phyloP scores from a whole-genome alignment of 139 green algal genomes.

The Closterium sp. region DNA sequence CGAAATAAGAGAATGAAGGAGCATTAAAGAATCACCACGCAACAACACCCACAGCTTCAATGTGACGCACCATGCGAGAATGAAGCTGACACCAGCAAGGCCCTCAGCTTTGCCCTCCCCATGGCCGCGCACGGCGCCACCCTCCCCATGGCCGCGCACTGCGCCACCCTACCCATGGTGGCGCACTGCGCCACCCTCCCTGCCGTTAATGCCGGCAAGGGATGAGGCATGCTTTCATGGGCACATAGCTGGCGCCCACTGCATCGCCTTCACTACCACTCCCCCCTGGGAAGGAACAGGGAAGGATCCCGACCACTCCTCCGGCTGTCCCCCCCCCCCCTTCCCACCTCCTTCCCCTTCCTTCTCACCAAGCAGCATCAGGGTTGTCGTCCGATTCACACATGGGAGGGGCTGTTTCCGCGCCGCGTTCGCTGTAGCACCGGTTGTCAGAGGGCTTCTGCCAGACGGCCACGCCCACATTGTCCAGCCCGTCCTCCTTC shows the following conservation, averaged over 20 bases:
- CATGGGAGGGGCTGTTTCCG: not conserved
- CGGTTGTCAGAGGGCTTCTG: conserved; percentile 38
- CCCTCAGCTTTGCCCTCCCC: too few relatives aligned
- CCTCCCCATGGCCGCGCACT: not conserved
- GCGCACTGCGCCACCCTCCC: not conserved
- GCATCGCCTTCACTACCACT: too few relatives aligned
- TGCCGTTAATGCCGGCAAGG: too few relatives aligned
- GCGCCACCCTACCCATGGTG: not conserved
- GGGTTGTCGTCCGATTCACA: conserved; percentile 22
- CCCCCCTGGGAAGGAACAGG: too few relatives aligned
- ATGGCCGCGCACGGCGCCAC: too few relatives aligned
- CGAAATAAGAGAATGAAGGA: too few relatives aligned
- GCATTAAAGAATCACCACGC: too few relatives aligned
- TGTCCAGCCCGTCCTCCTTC: not conserved
- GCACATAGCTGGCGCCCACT: too few relatives aligned
- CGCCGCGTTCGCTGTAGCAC: conserved; percentile 3
- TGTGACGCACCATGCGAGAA: too few relatives aligned
- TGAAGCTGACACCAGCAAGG: not conserved
- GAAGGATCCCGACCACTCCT: not conserved
- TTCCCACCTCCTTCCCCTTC: not conserved
- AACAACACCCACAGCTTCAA: too few relatives aligned
- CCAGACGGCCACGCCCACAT: conserved; percentile 32
- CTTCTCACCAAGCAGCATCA: conserved; percentile 39
- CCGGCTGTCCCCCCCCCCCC: not conserved
- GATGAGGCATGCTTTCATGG: too few relatives aligned